phyloP scores from a whole-genome alignment of 2,329 filamentous ascomycete species.

The Colletotrichum phormii region DNA sequence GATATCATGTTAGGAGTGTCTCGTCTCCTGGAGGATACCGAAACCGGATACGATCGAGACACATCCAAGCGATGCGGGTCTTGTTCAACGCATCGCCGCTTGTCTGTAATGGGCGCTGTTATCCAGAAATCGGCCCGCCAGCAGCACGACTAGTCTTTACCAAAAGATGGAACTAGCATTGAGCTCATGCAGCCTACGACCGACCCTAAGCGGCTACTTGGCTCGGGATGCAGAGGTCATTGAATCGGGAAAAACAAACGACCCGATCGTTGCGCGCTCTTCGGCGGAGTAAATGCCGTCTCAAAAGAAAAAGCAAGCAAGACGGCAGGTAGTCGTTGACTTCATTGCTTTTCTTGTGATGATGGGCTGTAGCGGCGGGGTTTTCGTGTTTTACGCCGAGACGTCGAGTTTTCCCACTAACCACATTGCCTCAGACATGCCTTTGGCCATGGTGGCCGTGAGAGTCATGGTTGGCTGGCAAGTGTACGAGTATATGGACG shows the following conservation, averaged over 20 bases:
- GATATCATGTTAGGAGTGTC: not conserved
- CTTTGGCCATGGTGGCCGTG: not conserved
- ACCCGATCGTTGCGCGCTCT: slow-evolving; percentile 9
- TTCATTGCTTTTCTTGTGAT: slow-evolving; percentile 22
- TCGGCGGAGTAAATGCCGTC: slow-evolving; percentile 14
- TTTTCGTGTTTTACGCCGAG: slow-evolving; percentile 30
- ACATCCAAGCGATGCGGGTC: not conserved
- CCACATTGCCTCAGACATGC: slow-evolving; percentile 30
- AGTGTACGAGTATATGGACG: slow-evolving; percentile 5
- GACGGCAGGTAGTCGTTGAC: slow-evolving; percentile 9
- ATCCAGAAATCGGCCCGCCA: not conserved
- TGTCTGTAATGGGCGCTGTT: not conserved
- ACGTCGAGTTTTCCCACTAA: slow-evolving; percentile 35
- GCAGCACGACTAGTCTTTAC: not conserved
- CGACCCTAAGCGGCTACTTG: slow-evolving; percentile 6
- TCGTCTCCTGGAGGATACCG: not conserved
- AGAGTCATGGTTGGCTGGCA: slow-evolving; percentile 11
- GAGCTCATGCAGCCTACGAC: slow-evolving; percentile 5
- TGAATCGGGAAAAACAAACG: not conserved
- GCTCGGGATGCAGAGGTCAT: not conserved
- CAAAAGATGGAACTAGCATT: not conserved
- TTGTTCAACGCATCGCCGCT: not conserved
- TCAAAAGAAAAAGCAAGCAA: slow-evolving; percentile 7
- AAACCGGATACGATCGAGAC: not conserved
- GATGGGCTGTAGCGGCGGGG: slow-evolving; percentile 1